Percentiles rank a stretch among this genome's conserved stretches.
These are phyloP conservation scores for Geoglossum glabrum DNA, from an alignment of 495 filamentous ascomycete genomes.

Conservation along the genomic window DNA sequence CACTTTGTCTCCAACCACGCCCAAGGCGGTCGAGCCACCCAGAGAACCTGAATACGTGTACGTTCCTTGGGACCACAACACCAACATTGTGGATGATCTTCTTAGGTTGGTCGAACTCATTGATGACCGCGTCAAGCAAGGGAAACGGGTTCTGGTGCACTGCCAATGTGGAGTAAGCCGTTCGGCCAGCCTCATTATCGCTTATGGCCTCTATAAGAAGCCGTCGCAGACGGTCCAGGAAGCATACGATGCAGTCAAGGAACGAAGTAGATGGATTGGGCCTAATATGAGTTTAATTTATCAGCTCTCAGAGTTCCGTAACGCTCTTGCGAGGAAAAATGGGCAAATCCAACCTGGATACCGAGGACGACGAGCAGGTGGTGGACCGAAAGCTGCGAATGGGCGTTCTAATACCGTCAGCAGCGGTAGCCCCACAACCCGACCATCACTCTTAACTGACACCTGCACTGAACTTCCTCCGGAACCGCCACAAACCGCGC, in stretches of 20 bases:
- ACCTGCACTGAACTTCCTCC: slow-evolving; percentile 10
- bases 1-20: slow-evolving; percentile 33
- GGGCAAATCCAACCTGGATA: slow-evolving; percentile 14
- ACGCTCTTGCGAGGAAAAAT: slow-evolving; percentile 35
- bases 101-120: slow-evolving; percentile 71
- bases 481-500: slow-evolving; percentile 28
- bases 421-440: neutral
- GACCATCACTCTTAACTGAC: slow-evolving; percentile 29
- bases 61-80: slow-evolving; percentile 94
- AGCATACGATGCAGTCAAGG: slow-evolving; percentile 78
- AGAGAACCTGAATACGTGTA: slow-evolving; percentile 74
- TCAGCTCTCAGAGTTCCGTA: slow-evolving; percentile 82
- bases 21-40: slow-evolving; percentile 26
- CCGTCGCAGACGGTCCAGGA: slow-evolving; percentile 74
- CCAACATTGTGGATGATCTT: slow-evolving; percentile 77
- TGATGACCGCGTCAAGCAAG: slow-evolving; percentile 51
- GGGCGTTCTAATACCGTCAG: slow-evolving; percentile 27
- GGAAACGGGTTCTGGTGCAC: slow-evolving; percentile 80
- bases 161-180: slow-evolving; percentile 92
- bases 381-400: slow-evolving; percentile 16
- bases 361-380: slow-evolving; percentile 15
- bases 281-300: slow-evolving; percentile 98
- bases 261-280: slow-evolving; percentile 82
- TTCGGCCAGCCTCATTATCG: slow-evolving; percentile 91
- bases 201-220: slow-evolving; percentile 87